Evolutionary conservation across 306 rosid species (phyloP).

Genomic region (Ormosia semicastrata): DNA sequence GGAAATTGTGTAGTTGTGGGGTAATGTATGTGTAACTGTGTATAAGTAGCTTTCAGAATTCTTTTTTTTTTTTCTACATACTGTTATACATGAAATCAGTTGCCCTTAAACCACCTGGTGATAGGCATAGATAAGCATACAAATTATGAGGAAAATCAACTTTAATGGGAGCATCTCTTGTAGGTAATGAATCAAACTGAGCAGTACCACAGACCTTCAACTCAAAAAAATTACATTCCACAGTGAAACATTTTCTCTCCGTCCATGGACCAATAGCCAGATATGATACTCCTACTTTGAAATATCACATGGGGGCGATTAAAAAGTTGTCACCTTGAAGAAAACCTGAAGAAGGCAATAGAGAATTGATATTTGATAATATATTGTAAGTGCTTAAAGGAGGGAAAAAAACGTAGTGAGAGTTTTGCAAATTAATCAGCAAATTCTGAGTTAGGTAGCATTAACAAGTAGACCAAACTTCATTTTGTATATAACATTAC

Average conservation of each 20-base stretch:
- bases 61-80: too few relatives aligned
- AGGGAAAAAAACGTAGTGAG: too few relatives aligned
- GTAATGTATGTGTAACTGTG: too few relatives aligned
- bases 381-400: background rate
- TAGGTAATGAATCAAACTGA: background rate
- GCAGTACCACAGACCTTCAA: conserved; percentile 13
- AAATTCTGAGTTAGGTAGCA: background rate
- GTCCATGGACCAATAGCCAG: background rate
- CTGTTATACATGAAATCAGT: background rate
- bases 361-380: background rate
- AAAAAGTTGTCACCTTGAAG: background rate
- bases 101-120: background rate
- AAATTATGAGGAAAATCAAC: background rate
- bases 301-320: background rate
- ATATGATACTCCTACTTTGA: background rate
- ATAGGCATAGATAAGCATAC: background rate
- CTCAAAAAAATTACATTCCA: background rate
- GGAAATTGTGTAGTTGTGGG: too few relatives aligned
- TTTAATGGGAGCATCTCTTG: background rate
- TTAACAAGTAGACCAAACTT: background rate
- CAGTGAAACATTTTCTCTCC: background rate
- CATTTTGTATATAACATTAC: background rate
- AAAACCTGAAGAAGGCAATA: conserved; percentile 21
- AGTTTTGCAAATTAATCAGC: background rate
- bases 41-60: too few relatives aligned